Evolutionary conservation across 1,284 basidiomycete genomes (phyloP).

Genomic region (Malassezia japonica): DNA sequence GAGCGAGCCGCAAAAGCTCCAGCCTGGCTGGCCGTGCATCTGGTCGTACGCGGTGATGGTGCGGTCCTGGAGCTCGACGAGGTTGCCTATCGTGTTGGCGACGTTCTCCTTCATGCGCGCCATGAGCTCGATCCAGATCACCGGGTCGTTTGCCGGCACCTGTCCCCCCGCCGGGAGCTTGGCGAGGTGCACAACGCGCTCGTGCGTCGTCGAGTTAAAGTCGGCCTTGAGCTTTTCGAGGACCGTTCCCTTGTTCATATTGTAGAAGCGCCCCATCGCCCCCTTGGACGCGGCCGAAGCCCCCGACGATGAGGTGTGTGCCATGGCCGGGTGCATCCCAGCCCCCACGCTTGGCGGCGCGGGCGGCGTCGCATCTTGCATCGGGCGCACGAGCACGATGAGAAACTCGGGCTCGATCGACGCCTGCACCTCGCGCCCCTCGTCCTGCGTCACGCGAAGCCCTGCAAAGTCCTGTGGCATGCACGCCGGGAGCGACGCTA

Average conservation of each 20-base stretch:
- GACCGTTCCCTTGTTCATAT: slow-evolving; percentile 69
- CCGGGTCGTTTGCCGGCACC: slow-evolving; percentile 55
- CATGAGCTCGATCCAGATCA: slow-evolving; percentile 77
- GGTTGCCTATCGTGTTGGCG: slow-evolving; percentile 67
- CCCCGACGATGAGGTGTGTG: slow-evolving; percentile 6
- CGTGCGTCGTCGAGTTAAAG: slow-evolving; percentile 79
- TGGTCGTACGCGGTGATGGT: slow-evolving; percentile 19
- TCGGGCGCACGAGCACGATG: slow-evolving; percentile 33
- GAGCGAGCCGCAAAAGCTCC: slow-evolving; percentile 60
- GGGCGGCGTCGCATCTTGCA: background rate
- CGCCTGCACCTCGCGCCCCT: slow-evolving; percentile 33
- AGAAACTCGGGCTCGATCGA: slow-evolving; percentile 34
- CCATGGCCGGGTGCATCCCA: background rate
- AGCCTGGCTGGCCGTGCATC: slow-evolving; percentile 19
- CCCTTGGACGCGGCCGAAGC: slow-evolving; percentile 62
- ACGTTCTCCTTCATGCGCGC: slow-evolving; percentile 82
- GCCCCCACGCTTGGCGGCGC: background rate
- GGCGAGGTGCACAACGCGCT: slow-evolving; percentile 49
- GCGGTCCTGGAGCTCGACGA: slow-evolving; percentile 52
- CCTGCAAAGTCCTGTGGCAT: slow-evolving; percentile 21
- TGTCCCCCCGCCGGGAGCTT: slow-evolving; percentile 26
- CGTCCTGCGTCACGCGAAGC: slow-evolving; percentile 27
- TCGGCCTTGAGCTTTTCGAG: slow-evolving; percentile 84
- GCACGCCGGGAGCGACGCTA: slow-evolving; percentile 26
- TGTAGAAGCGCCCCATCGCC: slow-evolving; percentile 53